Base-by-base conservation (phyloP, 441 rosid genomes). In the Raphanus hybrid region DNA sequence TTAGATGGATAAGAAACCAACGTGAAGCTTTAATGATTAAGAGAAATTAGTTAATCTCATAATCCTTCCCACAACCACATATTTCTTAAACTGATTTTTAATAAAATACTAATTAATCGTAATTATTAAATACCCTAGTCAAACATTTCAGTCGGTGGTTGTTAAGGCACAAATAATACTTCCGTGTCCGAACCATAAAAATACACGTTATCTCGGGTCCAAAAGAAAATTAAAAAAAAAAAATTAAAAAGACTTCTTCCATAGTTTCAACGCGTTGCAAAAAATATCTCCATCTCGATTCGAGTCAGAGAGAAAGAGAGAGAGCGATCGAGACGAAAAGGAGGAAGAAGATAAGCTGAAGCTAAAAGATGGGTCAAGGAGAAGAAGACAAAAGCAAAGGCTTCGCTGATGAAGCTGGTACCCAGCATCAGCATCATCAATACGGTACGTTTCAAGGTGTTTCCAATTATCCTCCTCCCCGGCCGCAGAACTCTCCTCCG, bases 361-460 rank as follows among this genome's bases (percentile, higher is more conserved):
- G 65, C 43, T 37, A 16, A 23, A 50, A 70, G 65, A 67, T 74
- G 75, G 80, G 70, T 76, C 77, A 80, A 9, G 83, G 88, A 54
- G 85, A 78, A 64, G 89, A 83, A 63, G 89, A 87, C 1, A 85
- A 73, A 71, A 83, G 75, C 85, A 80, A 70, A 68, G 88, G 78
- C 0, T 80, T 76, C 0, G 81, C 79, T 1, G 76, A 71, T 0
- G 87, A 61, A 77, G 55, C 84, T 80, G 64, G 76, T 45, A 75
- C 39, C 14, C 80, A 80, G 73, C 77, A 75, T 52, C 87, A 64
- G 0, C 34, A 62, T 15, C 48, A 81, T 74, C 87, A 90, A 14
- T 92, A 92, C 79, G 99, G 97, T 8, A 92, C 98, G 4, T 95
- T 92, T 84, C 98, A 95, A 84, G 99, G 99, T 59, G 98, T 90